Base-by-base conservation (phyloP, 108 stramenopile genomes). In the Thalassiosira profunda region DNA sequence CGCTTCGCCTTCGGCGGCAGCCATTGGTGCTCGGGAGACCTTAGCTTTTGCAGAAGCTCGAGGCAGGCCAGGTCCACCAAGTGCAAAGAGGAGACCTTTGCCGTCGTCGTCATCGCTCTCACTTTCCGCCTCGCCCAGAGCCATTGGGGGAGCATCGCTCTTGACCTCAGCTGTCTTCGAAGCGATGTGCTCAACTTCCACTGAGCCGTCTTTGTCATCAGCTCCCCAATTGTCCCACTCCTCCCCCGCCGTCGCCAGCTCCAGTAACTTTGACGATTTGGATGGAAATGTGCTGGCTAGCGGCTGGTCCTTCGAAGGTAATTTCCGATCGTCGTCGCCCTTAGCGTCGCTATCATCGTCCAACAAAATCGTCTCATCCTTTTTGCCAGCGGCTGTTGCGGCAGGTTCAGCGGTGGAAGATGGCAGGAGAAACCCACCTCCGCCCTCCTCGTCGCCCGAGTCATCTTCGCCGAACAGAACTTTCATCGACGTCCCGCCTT, bases 391-490 rank as follows among this genome's bases (percentile, higher is more conserved):
- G 14, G 42, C 47, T 46, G 60, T n/a, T 14, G 18, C 44, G 14
- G 23, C 34, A 17, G 31, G 34, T 29, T 52, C 51, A 52, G 2
- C 2, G 14, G 11, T 44, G 34, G 37, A 30, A 43, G 20, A 42
- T 21, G 64, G 47, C 18, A 59, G 8, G 15, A 79, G 48, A 60
- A 79, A 79, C 34, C 78, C 78, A 38, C 78, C 78, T 15, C 54
- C 72, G 12, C 26, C 51, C 35, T 28, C 57, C 52, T 57, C 61
- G 21, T 14, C 61, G 12, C 31, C 70, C 44, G n/a, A 20, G 8
- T 40, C 29, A 33, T 77, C 75, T 48, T 78, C 76, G 30, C 63
- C 71, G 63, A 70, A 62, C 34, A 67, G 48, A 51, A 72, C 81
- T 35, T 65, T 71, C 65, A 65, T 67, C 36, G 66, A 67, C 42